Conservation (phyloP, 2,329 filamentous ascomycete species). For the Juglanconis sp. region DNA sequence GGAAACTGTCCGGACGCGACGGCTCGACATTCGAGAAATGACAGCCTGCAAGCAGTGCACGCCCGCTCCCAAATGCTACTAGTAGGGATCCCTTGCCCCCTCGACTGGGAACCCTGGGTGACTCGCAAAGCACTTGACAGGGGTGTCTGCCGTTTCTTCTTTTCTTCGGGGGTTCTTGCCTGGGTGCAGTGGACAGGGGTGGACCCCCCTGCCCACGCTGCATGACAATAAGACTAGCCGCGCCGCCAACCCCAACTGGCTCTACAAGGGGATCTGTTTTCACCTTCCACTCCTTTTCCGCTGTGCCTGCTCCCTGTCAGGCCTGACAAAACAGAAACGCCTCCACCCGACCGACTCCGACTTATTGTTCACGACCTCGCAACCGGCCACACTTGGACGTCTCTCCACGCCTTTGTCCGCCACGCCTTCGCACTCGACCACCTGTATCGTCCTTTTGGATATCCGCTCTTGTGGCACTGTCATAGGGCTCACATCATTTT, state of each 20-base stretch:
- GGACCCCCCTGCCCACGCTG: conserved; percentile 9
- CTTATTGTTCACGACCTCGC: not conserved
- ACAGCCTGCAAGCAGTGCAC: not conserved
- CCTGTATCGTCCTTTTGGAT: not conserved
- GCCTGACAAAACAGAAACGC: conserved; percentile 8
- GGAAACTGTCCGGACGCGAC: not conserved
- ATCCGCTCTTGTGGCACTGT: not conserved
- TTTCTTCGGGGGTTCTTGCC: not conserved
- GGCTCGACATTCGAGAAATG: not conserved
- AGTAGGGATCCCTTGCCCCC: conserved; percentile 5
- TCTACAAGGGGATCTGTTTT: conserved; percentile 2
- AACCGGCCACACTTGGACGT: not conserved
- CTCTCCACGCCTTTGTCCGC: not conserved
- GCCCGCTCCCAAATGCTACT: not conserved
- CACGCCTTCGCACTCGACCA: not conserved
- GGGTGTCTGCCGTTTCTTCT: not conserved
- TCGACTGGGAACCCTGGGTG: conserved; percentile 7
- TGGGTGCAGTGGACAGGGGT: not conserved
- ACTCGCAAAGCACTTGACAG: not conserved
- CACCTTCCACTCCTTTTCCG: conserved; percentile 10
- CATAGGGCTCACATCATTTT: not conserved
- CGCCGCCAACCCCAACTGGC: conserved; percentile 12
- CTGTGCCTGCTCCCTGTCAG: conserved; percentile 5
- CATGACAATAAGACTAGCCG: conserved; percentile 19
- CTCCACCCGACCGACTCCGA: not conserved